A percentile compares a stretch with the other conserved stretches of the same genome.
phyloP scores from a whole-genome alignment of 768 basidiomycete species.

The Termitomyces sp. region DNA sequence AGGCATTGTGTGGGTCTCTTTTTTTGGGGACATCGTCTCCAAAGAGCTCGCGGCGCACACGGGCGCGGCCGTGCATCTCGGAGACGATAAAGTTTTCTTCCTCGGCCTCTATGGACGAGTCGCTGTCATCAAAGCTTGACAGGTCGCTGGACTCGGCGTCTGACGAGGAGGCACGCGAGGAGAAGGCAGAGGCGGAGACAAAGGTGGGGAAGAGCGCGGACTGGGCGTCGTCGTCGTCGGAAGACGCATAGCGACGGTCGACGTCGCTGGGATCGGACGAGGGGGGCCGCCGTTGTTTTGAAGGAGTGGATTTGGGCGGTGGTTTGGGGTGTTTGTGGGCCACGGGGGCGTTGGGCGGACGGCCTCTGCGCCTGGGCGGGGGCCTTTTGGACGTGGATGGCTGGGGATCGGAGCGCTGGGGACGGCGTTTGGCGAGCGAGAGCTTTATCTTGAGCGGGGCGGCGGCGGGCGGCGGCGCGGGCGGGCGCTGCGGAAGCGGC shows the following conservation, averaged over 20 bases:
- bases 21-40: constrained; percentile 42
- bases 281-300: constrained; percentile 26
- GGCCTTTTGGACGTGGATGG: constrained; percentile 18
- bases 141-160: constrained; percentile 36
- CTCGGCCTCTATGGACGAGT: constrained; percentile 53
- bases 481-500: constrained; percentile 30
- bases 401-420: constrained; percentile 8
- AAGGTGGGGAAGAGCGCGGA: constrained; percentile 57
- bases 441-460: constrained; percentile 66
- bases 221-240: constrained; percentile 27
- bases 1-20: constrained; percentile 40
- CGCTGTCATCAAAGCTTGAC: constrained; percentile 42
- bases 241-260: constrained; percentile 23
- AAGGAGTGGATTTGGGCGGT: constrained; percentile 12
- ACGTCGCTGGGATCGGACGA: constrained; percentile 31
- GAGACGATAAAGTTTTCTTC: constrained; percentile 55
- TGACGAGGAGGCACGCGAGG: constrained; percentile 39
- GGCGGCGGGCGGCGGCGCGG: constrained; percentile 20
- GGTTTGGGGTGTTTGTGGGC: constrained; percentile 17
- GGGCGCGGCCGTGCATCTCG: constrained; percentile 42
- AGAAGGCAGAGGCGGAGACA: constrained; percentile 55
- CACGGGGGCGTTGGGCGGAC: constrained; percentile 41
- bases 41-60: constrained; percentile 54
- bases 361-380: constrained; percentile 47
- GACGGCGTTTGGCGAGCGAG: constrained; percentile 39